Evolutionary conservation across 768 basidiomycete species (phyloP), one percentile per base, ranked within the genome.

Genomic region (Boletus vermiculosoides): DNA sequence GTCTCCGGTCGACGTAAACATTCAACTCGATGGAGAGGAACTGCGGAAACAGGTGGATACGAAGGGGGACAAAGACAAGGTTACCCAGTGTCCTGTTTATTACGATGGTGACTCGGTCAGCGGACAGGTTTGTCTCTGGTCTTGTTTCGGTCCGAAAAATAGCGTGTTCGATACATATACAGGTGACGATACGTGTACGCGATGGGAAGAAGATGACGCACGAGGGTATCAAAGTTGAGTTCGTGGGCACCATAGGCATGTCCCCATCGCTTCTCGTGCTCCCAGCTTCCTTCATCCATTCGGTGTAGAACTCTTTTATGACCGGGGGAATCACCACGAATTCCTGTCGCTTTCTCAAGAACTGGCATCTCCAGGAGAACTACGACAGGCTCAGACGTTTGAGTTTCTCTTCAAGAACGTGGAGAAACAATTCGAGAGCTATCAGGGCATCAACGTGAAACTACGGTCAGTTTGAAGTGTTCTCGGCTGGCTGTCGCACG

Each of bases 331-430:
- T 71, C 96, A 98, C 70, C 94, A 98, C 72, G 97, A 98, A 71
- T 98, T 98, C 73, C 78, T 98, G 11, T 97, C 96, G 8, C 75
- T 98, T 65, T 92, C 94, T 0, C 94, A 98, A 74, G 96, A 98
- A 67, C 79, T 98, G 25, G 94, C 95, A 2, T 87, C 92, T 0
- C 94, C 94, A n/a, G 94, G 94, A 34, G 97, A 99, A 69, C 87
- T 99, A 87, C 84, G 97, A 44, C 89, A 93, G 67, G 94, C 94
- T 0, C 95, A 98, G 74, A 93, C 94, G 10, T 97, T 87, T 64
- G 95, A 98, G 52, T 98, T 99, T 74, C 83, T 86, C 66, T 98
- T 99, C 83, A 98, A 98, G 81, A 99, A 96, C 67, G 91, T 99
- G 40, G 97, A 99, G 84, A 98, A 99, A 78, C 94, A 98, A 71